phyloP scores from a whole-genome alignment of 2,329 filamentous ascomycete genomes.

The Trichoderma harzianum region DNA sequence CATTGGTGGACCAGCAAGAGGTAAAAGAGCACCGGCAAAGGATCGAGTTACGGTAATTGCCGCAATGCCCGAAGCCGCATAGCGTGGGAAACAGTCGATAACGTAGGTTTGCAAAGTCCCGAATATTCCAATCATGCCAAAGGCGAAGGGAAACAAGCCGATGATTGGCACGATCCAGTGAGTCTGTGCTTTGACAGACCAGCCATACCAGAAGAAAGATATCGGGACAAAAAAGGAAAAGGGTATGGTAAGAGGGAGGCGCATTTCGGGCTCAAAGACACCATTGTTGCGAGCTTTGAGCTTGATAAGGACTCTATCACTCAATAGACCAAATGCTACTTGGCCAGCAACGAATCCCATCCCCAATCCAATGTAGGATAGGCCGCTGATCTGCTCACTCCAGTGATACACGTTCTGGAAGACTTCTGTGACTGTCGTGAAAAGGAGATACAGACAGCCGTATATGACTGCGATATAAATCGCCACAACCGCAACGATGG shows the following conservation, averaged over 20 bases:
- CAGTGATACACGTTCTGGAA: constrained; percentile 35
- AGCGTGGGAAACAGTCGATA: constrained; percentile 32
- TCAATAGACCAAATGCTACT: constrained; percentile 38
- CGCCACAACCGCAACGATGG: constrained; percentile 45
- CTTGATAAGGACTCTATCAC: constrained; percentile 40
- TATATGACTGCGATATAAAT: constrained; percentile 15
- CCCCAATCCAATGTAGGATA: constrained; percentile 49
- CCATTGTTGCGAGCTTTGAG: constrained; percentile 28
- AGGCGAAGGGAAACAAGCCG: constrained; percentile 9
- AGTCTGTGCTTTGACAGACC: constrained; percentile 30
- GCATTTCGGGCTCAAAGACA: constrained; percentile 30
- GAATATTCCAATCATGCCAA: constrained; percentile 10
- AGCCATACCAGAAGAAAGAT: constrained; percentile 37
- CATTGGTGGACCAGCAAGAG: constrained; percentile 62
- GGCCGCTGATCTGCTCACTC: constrained; percentile 33
- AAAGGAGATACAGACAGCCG: constrained; percentile 6
- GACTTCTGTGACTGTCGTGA: constrained; percentile 45
- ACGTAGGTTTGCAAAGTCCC: constrained; percentile 42
- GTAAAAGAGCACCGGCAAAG: constrained; percentile 65
- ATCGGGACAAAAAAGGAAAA: constrained; percentile 33
- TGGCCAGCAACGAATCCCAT: constrained; percentile 42
- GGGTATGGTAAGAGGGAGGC: constrained; percentile 33
- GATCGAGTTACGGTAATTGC: constrained; percentile 41
- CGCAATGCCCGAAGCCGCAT: constrained; percentile 33
- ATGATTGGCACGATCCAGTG: constrained; percentile 36